Evolutionary conservation across 148 eudicot genomes (phyloP).

Genomic region (Simmondsia chinensis): DNA sequence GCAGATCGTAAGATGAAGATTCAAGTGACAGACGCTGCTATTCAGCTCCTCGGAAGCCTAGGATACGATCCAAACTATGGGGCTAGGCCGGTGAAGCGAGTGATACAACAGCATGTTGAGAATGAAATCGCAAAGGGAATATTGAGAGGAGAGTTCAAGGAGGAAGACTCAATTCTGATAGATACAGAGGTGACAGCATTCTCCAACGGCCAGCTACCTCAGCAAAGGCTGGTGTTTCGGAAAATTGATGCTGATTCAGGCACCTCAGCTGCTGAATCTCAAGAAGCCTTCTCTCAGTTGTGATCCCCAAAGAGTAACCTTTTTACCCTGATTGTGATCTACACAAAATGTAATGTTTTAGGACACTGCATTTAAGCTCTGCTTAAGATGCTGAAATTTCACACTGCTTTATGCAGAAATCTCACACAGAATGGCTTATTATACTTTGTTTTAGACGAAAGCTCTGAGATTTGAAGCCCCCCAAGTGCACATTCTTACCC

Average conservation of each 20-base stretch:
- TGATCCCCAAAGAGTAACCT: conserved; percentile 11
- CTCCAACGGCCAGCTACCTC: conserved; percentile 79
- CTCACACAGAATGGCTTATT: too few species aligned
- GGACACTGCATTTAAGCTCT: too few species aligned
- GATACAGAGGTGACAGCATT: conserved; percentile 76
- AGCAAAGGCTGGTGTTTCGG: conserved; percentile 59
- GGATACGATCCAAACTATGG: conserved; percentile 97
- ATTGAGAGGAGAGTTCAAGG: conserved; percentile 83
- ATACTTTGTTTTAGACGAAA: too few species aligned
- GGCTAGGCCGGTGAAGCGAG: conserved; percentile 93
- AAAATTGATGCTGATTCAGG: conserved; percentile 32
- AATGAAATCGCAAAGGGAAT: conserved; percentile 95
- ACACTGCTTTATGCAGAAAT: too few species aligned
- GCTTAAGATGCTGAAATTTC: too few species aligned
- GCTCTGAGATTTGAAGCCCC: too few species aligned
- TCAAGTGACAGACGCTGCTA: conserved; percentile 62
- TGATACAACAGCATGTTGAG: conserved; percentile 82
- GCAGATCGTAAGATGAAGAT: conserved; percentile 81
- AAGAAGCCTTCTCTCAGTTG: conserved; percentile 35
- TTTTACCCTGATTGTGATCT: too few species aligned
- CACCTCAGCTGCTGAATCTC: conserved; percentile 23
- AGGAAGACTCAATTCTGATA: conserved; percentile 56
- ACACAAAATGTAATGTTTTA: too few species aligned
- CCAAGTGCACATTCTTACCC: too few species aligned
- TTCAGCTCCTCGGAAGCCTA: conserved; percentile 73